These are phyloP conservation scores for Colletotrichum falcatum DNA, from an alignment of 2,329 filamentous ascomycete species.

Conservation along the genomic window DNA sequence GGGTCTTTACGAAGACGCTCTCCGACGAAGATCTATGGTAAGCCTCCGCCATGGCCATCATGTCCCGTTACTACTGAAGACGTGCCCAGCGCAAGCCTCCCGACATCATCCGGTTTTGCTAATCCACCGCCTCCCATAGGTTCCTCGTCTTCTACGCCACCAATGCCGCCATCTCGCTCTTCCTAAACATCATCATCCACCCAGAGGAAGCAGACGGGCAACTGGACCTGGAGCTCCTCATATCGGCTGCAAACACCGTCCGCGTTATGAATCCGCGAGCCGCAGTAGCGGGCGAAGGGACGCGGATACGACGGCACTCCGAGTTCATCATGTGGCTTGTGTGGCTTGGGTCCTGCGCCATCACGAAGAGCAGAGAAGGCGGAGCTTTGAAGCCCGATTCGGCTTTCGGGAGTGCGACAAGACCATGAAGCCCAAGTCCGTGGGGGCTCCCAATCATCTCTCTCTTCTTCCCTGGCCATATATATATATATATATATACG, in stretches of 20 bases:
- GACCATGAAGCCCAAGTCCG: no score
- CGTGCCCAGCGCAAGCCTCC: neutral
- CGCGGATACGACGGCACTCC: neutral
- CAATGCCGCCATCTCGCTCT: constrained; percentile 39
- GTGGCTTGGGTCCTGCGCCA: constrained; percentile 25
- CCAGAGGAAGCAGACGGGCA: constrained; percentile 6
- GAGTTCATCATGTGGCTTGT: constrained; percentile 25
- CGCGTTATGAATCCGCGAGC: neutral
- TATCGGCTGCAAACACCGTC: constrained; percentile 13
- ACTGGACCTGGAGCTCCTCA: constrained; percentile 21
- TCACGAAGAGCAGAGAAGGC: neutral
- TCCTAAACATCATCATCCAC: constrained; percentile 42
- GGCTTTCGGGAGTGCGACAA: neutral
- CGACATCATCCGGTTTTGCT: neutral
- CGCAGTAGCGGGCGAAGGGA: neutral
- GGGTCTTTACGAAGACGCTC: constrained; percentile 6
- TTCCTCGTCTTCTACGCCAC: constrained; percentile 32
- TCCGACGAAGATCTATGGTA: constrained; percentile 6
- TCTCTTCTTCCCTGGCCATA: no score
- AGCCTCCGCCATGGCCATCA: neutral
- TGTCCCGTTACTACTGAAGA: neutral
- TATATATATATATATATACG: no score
- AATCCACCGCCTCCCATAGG: neutral
- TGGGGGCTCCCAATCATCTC: neutral
- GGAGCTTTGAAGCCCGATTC: neutral